Base-by-base conservation (phyloP, 73 alveolate genomes). In the Urostyla sp. region DNA sequence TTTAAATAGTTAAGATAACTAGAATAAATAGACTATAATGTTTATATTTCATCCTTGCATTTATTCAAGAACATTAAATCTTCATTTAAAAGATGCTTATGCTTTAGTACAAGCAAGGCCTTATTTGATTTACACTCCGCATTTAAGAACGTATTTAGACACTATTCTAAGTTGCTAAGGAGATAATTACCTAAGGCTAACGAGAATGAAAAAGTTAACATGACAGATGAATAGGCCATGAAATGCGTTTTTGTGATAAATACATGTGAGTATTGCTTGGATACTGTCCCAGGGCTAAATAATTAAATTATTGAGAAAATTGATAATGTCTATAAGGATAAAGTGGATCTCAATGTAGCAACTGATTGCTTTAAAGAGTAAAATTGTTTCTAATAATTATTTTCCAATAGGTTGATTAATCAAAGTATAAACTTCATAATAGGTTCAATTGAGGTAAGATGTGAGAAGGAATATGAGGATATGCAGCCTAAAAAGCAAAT, bases 231-330 rank as follows among this genome's bases (percentile, higher is more conserved):
- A 27, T 89, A 83, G 54, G 88, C 78, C 63, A 78, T 77, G 8
- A 78, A 77, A 15, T 78, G 87, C 50, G 63, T 85, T n/a, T 76
- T 77, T 56, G 63, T 92, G 35, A 89, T 92, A 15, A 92, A 92
- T 75, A 92, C 98, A 20, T 89, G 98, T 50, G 98, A 92, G 37
- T 92, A 92, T 56, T 92, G 98, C 54, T 51, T 78, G 23, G 90
- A 90, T 8, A 92, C 94, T 31, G 60, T 92, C 11, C 94, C 94
- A 0, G 94, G 92, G 6, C 75, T 92, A 11, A 81, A 90, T 23
- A 84, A 80, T 24, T 80, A 89, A 38, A 88, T 92, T 27, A 77
- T 88, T 35, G 95, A 92, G 53, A 86, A 92, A 82, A 89, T 92
- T 18, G 98, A 92, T 84, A 95, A 92, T 48, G 61, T 61, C 67